Conservation (phyloP, 371 early-diverging fungal species). For the Rhizopus delemar region DNA sequence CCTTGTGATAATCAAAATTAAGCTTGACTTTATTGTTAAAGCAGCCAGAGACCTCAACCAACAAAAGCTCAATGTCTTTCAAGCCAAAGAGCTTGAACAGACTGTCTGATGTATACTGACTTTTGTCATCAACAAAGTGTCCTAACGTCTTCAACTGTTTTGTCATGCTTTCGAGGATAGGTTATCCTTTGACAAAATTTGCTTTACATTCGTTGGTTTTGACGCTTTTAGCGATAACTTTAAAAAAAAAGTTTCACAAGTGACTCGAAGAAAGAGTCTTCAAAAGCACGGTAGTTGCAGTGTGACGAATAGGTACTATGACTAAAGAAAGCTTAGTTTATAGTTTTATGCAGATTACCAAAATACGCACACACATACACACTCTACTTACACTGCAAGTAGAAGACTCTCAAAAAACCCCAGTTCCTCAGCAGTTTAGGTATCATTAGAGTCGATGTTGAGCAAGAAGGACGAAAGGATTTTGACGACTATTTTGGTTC, state of each 20-base stretch:
- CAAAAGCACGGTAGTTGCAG: not conserved
- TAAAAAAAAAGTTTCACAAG: conserved; percentile 3
- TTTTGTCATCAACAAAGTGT: conserved; percentile 9
- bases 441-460: too few relatives aligned
- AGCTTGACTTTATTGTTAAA: conserved; percentile 8
- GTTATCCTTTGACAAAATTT: conserved; percentile 5
- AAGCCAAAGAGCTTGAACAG: conserved; percentile 6
- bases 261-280: conserved; percentile 10
- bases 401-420: conserved; percentile 6
- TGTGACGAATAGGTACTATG: not conserved
- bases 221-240: not conserved
- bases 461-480: not conserved
- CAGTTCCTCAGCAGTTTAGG: not conserved
- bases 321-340: too few relatives aligned
- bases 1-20: conserved; percentile 18
- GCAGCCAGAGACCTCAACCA: conserved; percentile 12
- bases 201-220: not conserved
- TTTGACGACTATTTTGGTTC: not conserved
- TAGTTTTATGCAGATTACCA: not conserved
- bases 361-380: conserved; percentile 6
- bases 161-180: conserved; percentile 1
- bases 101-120: conserved; percentile 14
- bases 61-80: conserved; percentile 11
- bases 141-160: conserved; percentile 7
- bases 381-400: not conserved